Evolutionary conservation across 2,329 filamentous ascomycete species (phyloP).

Genomic region (Calonectria multiphialidica): DNA sequence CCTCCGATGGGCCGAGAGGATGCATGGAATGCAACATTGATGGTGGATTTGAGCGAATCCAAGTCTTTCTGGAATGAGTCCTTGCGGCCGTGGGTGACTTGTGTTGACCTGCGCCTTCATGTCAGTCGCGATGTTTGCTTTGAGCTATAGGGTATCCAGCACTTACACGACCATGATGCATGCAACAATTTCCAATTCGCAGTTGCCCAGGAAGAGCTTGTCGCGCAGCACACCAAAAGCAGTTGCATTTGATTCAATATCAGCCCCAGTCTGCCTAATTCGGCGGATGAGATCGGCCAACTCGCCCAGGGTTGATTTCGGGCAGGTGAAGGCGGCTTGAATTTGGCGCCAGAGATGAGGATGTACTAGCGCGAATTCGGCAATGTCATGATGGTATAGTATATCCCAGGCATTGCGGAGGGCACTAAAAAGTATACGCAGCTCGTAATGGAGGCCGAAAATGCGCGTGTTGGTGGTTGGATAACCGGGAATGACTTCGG

Average conservation of each 20-base stretch:
- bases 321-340: slow-evolving; percentile 27
- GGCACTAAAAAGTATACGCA: neutral
- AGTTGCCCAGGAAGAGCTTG: slow-evolving; percentile 43
- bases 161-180: slow-evolving; percentile 39
- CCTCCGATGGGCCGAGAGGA: slow-evolving; percentile 25
- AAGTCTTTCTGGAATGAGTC: neutral
- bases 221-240: slow-evolving; percentile 37
- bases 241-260: neutral
- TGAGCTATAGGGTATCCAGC: too few species aligned
- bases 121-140: neutral
- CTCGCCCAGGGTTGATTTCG: slow-evolving; percentile 4
- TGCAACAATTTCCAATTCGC: slow-evolving; percentile 43
- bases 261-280: neutral
- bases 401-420: neutral
- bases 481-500: neutral
- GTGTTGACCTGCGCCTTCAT: neutral
- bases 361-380: slow-evolving; percentile 35
- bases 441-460: neutral
- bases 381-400: slow-evolving; percentile 33
- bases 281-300: neutral
- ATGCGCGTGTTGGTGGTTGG: too few species aligned
- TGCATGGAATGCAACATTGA: slow-evolving; percentile 28
- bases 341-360: slow-evolving; percentile 40
- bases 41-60: slow-evolving; percentile 24
- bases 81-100: slow-evolving; percentile 3